These are phyloP conservation scores for Eragrostis tef DNA, from an alignment of 202 grass and related monocot species.

Conservation along the genomic window DNA sequence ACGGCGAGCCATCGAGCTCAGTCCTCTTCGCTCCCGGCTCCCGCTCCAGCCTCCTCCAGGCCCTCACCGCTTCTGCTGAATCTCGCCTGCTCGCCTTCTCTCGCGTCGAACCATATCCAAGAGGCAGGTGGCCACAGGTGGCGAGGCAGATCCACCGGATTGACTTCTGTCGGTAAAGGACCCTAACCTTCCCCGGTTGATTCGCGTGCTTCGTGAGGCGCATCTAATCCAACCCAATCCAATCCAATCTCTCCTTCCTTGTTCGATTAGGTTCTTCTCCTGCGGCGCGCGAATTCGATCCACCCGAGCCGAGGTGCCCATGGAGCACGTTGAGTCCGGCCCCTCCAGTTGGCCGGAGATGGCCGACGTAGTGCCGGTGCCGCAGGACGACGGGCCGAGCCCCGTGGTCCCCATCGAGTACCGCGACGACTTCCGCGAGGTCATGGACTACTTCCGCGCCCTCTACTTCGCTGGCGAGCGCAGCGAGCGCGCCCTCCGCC, in stretches of 20 bases:
- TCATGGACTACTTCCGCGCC: conserved; percentile 92
- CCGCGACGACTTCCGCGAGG: conserved; percentile 67
- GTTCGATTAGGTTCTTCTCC: neutral
- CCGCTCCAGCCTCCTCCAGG: too few species aligned
- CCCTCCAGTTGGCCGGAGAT: conserved; percentile 63
- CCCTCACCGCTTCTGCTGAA: neutral
- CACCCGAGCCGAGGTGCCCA: neutral
- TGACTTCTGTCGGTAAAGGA: neutral
- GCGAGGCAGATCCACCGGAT: neutral
- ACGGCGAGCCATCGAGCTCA: neutral
- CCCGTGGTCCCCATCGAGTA: conserved; percentile 81
- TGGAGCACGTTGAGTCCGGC: conserved; percentile 14
- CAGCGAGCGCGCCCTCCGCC: conserved; percentile 65
- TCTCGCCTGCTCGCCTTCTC: neutral
- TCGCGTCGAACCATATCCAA: neutral
- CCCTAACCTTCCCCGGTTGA: neutral
- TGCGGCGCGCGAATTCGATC: neutral
- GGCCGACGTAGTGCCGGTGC: conserved; percentile 70
- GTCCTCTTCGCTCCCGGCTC: neutral
- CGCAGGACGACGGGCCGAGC: conserved; percentile 75
- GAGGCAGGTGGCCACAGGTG: neutral
- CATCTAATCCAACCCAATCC: neutral
- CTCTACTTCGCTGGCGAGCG: conserved; percentile 63
- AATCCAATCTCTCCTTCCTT: neutral
- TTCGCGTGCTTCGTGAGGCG: neutral